A percentile compares a stretch with the other conserved stretches of the same genome.
Conservation (phyloP, 2,329 filamentous ascomycete species). For the Penicillium sp. region DNA sequence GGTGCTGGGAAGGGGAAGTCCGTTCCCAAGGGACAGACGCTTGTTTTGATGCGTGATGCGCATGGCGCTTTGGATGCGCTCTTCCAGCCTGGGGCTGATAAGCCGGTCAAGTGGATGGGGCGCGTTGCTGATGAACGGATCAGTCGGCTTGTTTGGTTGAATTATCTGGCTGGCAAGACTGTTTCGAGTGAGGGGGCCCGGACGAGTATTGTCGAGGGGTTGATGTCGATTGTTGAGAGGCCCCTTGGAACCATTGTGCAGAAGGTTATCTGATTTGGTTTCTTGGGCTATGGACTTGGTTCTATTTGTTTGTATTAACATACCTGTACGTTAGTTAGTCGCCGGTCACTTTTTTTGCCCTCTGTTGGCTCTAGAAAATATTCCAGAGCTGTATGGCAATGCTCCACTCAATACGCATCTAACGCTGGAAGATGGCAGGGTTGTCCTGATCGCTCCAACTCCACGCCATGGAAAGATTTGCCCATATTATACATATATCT, state of each 20-base stretch:
- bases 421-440: background rate
- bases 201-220: conserved; percentile 77
- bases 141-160: conserved; percentile 78
- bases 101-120: conserved; percentile 61
- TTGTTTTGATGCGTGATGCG: conserved; percentile 68
- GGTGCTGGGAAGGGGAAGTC: conserved; percentile 64
- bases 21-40: conserved; percentile 74
- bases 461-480: background rate
- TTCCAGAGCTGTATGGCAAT: background rate
- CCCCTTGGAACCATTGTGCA: conserved; percentile 84
- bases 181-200: conserved; percentile 82
- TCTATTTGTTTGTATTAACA: background rate
- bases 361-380: background rate
- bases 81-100: conserved; percentile 55
- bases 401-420: conserved; percentile 8
- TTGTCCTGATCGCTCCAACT: background rate
- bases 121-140: conserved; percentile 74
- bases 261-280: conserved; percentile 55
- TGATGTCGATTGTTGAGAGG: conserved; percentile 82
- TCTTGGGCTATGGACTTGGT: too few species aligned
- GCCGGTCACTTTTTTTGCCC: background rate
- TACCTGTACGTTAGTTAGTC: conserved; percentile 9
- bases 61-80: conserved; percentile 65
- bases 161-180: conserved; percentile 81
- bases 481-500: background rate